Evolutionary conservation across 306 rosid genomes (phyloP).

Genomic region (Rosa rugosa): DNA sequence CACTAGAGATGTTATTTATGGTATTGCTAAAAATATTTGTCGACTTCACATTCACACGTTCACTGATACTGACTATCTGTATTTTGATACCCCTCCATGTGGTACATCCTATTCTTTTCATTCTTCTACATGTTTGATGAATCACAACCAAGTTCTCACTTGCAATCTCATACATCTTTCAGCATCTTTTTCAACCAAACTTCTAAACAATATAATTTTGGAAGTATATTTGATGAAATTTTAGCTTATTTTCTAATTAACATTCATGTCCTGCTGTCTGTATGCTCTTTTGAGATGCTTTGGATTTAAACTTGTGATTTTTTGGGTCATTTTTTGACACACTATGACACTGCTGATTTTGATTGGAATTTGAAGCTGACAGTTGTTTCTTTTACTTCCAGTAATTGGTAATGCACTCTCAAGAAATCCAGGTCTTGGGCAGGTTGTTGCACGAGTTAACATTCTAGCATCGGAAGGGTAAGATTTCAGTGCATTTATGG

Average conservation of each 20-base stretch:
- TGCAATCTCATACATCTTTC: not conserved
- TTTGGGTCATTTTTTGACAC: not conserved
- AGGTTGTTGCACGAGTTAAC: conserved; percentile 93
- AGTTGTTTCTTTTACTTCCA: conserved; percentile 33
- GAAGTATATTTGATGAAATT: not conserved
- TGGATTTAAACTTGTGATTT: not conserved
- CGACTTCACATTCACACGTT: not conserved
- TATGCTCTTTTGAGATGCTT: not conserved
- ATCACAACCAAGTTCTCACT: not conserved
- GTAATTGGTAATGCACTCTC: conserved; percentile 93
- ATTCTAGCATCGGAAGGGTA: conserved; percentile 86
- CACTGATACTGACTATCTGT: not conserved
- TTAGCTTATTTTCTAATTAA: not conserved
- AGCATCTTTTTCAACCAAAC: not conserved
- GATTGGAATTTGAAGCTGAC: conserved; percentile 21
- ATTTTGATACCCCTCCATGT: not conserved
- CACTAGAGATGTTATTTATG: not conserved
- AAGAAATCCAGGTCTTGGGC: conserved; percentile 74
- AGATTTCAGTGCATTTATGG: conserved; percentile 32
- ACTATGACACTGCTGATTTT: not conserved
- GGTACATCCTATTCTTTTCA: not conserved
- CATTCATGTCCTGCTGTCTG: not conserved
- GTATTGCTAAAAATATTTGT: not conserved
- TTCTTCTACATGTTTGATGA: not conserved
- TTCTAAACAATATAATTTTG: not conserved